Conservation (phyloP, 1,139 yeast genomes). For the Kurtzmaniella quercitrusa region DNA sequence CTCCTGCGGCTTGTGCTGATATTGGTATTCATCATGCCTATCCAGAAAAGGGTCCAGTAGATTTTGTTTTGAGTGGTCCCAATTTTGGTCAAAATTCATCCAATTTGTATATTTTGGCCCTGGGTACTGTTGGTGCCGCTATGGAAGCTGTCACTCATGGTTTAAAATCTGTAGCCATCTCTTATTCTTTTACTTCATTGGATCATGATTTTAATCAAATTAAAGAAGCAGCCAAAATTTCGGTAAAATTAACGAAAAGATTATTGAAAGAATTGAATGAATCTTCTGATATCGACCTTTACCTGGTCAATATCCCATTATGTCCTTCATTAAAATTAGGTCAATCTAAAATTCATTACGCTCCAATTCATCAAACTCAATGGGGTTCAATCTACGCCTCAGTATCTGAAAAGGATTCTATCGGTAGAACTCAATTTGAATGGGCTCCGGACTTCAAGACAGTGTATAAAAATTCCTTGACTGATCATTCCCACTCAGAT, state of each 20-base stretch:
- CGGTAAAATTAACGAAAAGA: constrained; percentile 59
- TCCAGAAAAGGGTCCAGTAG: constrained; percentile 54
- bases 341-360: constrained; percentile 59
- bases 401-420: constrained; percentile 16
- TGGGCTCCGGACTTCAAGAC: constrained; percentile 84
- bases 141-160: constrained; percentile 90
- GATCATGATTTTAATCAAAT: constrained; percentile 52
- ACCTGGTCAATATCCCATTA: constrained; percentile 82
- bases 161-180: constrained; percentile 69
- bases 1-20: constrained; percentile 95
- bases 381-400: constrained; percentile 63
- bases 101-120: constrained; percentile 82
- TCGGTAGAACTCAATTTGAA: constrained; percentile 40
- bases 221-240: constrained; percentile 61
- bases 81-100: constrained; percentile 92
- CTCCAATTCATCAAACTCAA: constrained; percentile 72
- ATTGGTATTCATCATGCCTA: constrained; percentile 78
- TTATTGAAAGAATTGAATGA: constrained; percentile 56
- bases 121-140: constrained; percentile 98
- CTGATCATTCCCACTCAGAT: constrained; percentile 51
- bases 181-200: constrained; percentile 67
- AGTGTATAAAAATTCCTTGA: constrained; percentile 58
- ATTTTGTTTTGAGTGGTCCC: constrained; percentile 89
- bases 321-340: constrained; percentile 43
- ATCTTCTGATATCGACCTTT: constrained; percentile 54